Evolutionary conservation across 352 stramenopile species (phyloP), one percentile per base, ranked within the genome.

Genomic region (Phytophthora sojae): DNA sequence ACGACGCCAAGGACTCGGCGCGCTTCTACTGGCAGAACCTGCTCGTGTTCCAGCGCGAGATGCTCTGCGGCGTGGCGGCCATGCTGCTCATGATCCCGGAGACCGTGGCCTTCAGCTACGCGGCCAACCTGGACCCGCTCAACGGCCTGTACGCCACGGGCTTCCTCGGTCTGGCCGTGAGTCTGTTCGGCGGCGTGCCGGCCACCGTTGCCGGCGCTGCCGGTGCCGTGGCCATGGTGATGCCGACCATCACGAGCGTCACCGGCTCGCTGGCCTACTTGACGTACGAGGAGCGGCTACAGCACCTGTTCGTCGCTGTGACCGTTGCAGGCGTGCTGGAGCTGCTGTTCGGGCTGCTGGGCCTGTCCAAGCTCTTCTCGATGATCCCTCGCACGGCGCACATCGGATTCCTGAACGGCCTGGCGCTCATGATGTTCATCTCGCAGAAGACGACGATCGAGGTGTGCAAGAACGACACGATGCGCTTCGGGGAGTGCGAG

Each of bases 341-440:
- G 81, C 82, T 98, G 19, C 29, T 90, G 0, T 93, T 95, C 49
- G 93, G 94, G 0, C 32, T 94, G 3, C 61, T 97, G 4, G 85
- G 84, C 2, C 73, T 98, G 15, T 97, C 92, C 12, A 94, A 92
- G 61, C 86, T 98, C 23, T 97, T 99, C 53, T 82, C 92, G 7
- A 89, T 99, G 67, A 93, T 99, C 50, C 94, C 96, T 0, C 88
- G 96, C 69, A 97, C 94, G 6, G 96, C 98, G 9, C 98, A 99
- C 85, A 89, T 99, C 37, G 96, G 96, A 4, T 99, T 99, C 80
- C 88, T 98, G 25, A 99, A 99, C 79, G 96, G 97, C 3, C 82
- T 99, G 37, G 88, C 94, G 3, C 67, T 99, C 29, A 97, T 99
- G 69, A 98, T 99, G 88, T 92, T 97, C 37, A 80, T 97, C 32